Evolutionary conservation across 306 rosid genomes (phyloP).

Genomic region (Benincasa hispida): DNA sequence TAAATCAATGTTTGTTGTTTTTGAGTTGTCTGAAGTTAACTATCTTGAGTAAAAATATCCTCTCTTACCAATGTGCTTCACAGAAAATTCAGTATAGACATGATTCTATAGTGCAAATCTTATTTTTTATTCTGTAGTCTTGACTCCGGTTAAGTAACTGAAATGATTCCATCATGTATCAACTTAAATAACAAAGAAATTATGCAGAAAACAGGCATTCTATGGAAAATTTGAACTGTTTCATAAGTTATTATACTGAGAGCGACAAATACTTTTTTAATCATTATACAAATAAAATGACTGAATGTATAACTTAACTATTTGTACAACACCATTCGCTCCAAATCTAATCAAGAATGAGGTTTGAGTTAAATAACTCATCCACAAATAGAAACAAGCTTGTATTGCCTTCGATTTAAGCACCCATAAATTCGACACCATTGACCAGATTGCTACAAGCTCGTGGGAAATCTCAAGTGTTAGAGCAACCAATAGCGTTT

Average conservation of each 20-base stretch:
- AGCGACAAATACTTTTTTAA: neutral
- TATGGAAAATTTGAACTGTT: neutral
- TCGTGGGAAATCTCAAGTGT: slow-evolving; percentile 6
- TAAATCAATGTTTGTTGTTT: neutral
- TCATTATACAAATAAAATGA: slow-evolving; percentile 8
- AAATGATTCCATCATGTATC: neutral
- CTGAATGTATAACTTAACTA: neutral
- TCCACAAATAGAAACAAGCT: neutral
- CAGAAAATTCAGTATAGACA: neutral
- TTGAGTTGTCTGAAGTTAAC: neutral
- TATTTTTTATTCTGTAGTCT: neutral
- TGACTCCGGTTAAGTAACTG: neutral
- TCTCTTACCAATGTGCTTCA: neutral
- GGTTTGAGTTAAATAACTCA: neutral
- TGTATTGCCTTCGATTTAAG: neutral
- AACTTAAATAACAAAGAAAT: neutral
- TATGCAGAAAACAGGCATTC: neutral
- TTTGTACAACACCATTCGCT: slow-evolving; percentile 3
- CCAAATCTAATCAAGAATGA: slow-evolving; percentile 8
- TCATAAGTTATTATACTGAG: slow-evolving; percentile 3
- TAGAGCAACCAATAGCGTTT: slow-evolving; percentile 6
- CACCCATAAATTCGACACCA: slow-evolving; percentile 12
- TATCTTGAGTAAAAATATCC: neutral
- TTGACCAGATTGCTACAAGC: slow-evolving; percentile 15
- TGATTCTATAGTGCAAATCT: neutral